Base-by-base conservation (phyloP, 805 yeast genomes). In the Nakazawaea anatomiae region DNA sequence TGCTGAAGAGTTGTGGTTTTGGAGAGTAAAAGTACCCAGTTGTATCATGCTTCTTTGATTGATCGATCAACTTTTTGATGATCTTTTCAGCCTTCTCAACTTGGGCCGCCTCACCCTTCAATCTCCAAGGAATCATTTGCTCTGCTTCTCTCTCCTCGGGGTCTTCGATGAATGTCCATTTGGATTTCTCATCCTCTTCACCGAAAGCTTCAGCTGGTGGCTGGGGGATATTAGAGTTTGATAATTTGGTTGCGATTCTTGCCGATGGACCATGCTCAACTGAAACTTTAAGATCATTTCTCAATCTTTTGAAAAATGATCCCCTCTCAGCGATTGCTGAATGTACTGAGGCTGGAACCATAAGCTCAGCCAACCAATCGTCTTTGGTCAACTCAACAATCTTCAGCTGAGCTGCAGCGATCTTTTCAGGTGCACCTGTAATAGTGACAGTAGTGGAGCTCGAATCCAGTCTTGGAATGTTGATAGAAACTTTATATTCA, bases 241-340 rank as follows among this genome's bases (percentile, higher is more conserved):
- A 71, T 52, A 81, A 68, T 60, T 73, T 75, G 47, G 70, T 67
- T 5, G 87, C 88, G 55, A 69, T 72, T 57, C 74, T 70, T 39
- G 72, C 58, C 30, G 70, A 63, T 54, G 72, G 72, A 39, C 85
- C 89, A 58, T 80, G 86, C 45, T 73, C 76, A 44, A 86, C 81
- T 55, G 77, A 80, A 51, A 85, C 82, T 48, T 72, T 71, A 58
- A 69, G 73, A 40, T 82, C 81, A 35, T 64, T 57, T 62, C 78
- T 75, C 59, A 83, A 73, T 53, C 69, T 72, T 64, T 79, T 79
- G 60, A 78, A 71, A 49, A 84, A 72, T 9, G 82, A 76, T 53
- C 92, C 92, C 58, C 82, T 75, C 63, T 84, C 89, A 51, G 83
- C 72, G 28, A 87, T 81, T 57, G 77, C 79, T 12, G 77, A 75